A percentile compares a stretch with the other conserved stretches of the same genome.
These are phyloP conservation scores for Saturnispora zaruensis DNA, from an alignment of 805 yeast genomes.

Conservation along the genomic window DNA sequence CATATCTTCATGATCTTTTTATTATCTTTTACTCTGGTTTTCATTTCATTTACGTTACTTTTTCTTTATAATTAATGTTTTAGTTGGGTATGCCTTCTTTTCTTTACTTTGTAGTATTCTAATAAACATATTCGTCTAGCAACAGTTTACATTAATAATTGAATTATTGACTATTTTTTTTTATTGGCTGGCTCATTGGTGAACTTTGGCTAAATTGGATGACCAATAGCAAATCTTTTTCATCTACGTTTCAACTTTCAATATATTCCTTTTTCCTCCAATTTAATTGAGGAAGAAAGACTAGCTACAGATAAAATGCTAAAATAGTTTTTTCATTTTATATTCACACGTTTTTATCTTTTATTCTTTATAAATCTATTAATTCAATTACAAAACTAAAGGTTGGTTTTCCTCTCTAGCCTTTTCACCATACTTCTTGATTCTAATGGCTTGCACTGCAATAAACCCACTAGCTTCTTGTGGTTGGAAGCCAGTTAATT, in stretches of 20 bases:
- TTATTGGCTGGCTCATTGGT: too few relatives aligned
- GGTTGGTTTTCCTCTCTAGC: slow-evolving; percentile 70
- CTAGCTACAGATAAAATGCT: too few relatives aligned
- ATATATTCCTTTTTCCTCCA: too few relatives aligned
- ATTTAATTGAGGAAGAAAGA: too few relatives aligned
- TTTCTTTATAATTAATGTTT: neutral
- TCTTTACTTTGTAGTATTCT: neutral
- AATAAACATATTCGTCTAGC: too few relatives aligned
- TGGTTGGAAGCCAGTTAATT: slow-evolving; percentile 95
- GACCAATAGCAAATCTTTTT: too few relatives aligned
- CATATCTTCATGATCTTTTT: neutral
- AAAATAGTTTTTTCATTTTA: neutral
- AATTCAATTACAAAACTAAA: slow-evolving; percentile 34
- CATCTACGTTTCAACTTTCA: too few relatives aligned
- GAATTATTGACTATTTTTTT: too few relatives aligned
- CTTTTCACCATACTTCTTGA: slow-evolving; percentile 95
- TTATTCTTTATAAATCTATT: neutral
- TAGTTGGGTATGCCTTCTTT: neutral
- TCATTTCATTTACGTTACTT: neutral
- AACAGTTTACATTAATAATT: too few relatives aligned
- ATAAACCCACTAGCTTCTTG: slow-evolving; percentile 96
- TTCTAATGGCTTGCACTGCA: slow-evolving; percentile 96
- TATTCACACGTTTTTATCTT: neutral
- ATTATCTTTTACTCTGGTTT: neutral
- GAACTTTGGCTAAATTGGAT: too few relatives aligned